Evolutionary conservation across 495 filamentous ascomycete species (phyloP).

Genomic region (Jackrogersella multiformis): DNA sequence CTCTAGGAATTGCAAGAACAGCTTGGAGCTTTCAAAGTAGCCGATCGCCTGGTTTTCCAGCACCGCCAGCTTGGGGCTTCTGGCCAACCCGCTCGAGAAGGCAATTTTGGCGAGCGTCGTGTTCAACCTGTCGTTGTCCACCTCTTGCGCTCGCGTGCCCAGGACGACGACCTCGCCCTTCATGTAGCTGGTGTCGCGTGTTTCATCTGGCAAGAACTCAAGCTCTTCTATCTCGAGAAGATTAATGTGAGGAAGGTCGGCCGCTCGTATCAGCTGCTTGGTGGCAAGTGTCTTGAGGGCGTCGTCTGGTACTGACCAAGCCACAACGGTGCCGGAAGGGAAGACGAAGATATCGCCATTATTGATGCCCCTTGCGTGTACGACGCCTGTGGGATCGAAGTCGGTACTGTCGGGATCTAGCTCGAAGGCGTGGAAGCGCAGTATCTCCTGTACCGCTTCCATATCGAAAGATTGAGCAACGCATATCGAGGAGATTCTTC

Average conservation of each 20-base stretch:
- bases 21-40: constrained; percentile 73
- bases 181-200: constrained; percentile 78
- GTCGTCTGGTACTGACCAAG: constrained; percentile 82
- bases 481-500: constrained; percentile 82
- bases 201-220: constrained; percentile 81
- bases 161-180: constrained; percentile 90
- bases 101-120: constrained; percentile 92
- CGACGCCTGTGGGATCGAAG: constrained; percentile 68
- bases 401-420: constrained; percentile 67
- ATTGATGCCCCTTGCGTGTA: constrained; percentile 63
- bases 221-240: constrained; percentile 86
- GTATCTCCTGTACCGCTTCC: constrained; percentile 71
- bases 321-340: constrained; percentile 92
- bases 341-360: constrained; percentile 94
- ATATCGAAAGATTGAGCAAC: constrained; percentile 89
- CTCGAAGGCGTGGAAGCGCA: constrained; percentile 75
- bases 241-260: constrained; percentile 74
- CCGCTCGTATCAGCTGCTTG: constrained; percentile 75
- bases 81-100: constrained; percentile 93
- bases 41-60: constrained; percentile 82
- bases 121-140: constrained; percentile 61
- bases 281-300: constrained; percentile 78
- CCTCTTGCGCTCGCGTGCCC: constrained; percentile 69
- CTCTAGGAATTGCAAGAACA: constrained; percentile 82
- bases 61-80: constrained; percentile 95